Evolutionary conservation across 768 basidiomycete species (phyloP).

Genomic region (Clitopilus passeckerianus): DNA sequence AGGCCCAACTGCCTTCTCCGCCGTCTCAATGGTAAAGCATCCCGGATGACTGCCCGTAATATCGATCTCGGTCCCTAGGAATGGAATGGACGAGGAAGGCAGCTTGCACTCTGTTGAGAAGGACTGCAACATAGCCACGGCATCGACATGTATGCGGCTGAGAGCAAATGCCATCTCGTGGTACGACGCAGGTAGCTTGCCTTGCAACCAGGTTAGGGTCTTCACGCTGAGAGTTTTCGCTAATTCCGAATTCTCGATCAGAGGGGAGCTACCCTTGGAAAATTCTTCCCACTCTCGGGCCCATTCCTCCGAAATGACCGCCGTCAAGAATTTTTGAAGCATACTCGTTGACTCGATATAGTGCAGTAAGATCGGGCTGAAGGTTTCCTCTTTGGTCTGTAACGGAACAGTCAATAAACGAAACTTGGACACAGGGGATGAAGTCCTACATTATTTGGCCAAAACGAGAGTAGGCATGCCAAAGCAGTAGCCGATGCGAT

Average conservation of each 20-base stretch:
- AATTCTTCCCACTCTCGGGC: conserved; percentile 49
- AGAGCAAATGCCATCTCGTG: conserved; percentile 88
- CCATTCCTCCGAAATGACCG: conserved; percentile 91
- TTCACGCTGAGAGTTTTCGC: conserved; percentile 66
- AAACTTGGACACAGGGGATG: background rate
- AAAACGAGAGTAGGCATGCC: conserved; percentile 61
- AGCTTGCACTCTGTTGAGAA: conserved; percentile 89
- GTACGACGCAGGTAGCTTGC: conserved; percentile 70
- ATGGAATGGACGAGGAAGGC: conserved; percentile 71
- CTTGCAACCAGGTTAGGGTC: conserved; percentile 71
- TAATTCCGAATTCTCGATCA: conserved; percentile 53
- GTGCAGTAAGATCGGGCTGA: conserved; percentile 70
- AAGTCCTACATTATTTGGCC: conserved; percentile 55
- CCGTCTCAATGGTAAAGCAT: conserved; percentile 77
- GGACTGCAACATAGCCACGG: conserved; percentile 71
- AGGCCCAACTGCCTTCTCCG: conserved; percentile 60
- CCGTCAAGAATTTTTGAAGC: conserved; percentile 84
- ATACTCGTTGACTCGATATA: conserved; percentile 87
- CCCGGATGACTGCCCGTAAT: conserved; percentile 58
- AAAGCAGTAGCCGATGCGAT: conserved; percentile 75
- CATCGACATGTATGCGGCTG: conserved; percentile 75
- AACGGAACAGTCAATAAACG: background rate
- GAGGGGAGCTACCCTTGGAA: conserved; percentile 23
- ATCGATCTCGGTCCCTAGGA: conserved; percentile 73
- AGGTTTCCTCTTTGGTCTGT: conserved; percentile 53